Percentiles rank a stretch among this genome's conserved stretches.
phyloP scores from a whole-genome alignment of 2,329 filamentous ascomycete genomes.

The Neopestalotiopsis sp. region DNA sequence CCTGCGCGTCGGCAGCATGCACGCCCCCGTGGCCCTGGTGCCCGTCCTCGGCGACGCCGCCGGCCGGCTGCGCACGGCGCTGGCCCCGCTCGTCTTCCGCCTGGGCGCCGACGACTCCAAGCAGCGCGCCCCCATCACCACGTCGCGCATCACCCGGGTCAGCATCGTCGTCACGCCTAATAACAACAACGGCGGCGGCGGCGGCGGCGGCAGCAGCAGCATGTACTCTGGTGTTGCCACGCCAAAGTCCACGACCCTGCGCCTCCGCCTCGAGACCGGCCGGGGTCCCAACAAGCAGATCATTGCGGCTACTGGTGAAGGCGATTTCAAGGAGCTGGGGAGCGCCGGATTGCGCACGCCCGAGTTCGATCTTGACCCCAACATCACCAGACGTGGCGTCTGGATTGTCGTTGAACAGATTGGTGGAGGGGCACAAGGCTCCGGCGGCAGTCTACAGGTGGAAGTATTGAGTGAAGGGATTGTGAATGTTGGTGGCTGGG shows the following conservation, averaged over 20 bases:
- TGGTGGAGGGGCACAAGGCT: slow-evolving; percentile 47
- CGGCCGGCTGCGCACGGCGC: slow-evolving; percentile 69
- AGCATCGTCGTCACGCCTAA: slow-evolving; percentile 53
- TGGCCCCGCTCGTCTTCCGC: slow-evolving; percentile 59
- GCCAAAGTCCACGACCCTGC: slow-evolving; percentile 53
- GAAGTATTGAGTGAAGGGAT: slow-evolving; percentile 58
- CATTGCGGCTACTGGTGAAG: slow-evolving; percentile 68
- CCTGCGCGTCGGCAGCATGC: slow-evolving; percentile 73
- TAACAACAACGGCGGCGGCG: too few species aligned
- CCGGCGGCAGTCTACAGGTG: slow-evolving; percentile 50
- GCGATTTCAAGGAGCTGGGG: slow-evolving; percentile 74
- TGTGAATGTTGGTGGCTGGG: slow-evolving; percentile 50
- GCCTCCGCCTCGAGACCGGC: slow-evolving; percentile 75
- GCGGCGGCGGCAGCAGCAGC: neutral
- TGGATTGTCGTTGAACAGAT: slow-evolving; percentile 86
- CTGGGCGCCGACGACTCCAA: slow-evolving; percentile 32
- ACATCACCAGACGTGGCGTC: slow-evolving; percentile 62
- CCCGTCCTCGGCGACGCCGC: slow-evolving; percentile 76
- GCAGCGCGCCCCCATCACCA: slow-evolving; percentile 45
- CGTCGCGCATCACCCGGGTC: slow-evolving; percentile 63
- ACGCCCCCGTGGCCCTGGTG: slow-evolving; percentile 55
- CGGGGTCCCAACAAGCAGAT: slow-evolving; percentile 60
- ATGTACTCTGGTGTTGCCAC: slow-evolving; percentile 30
- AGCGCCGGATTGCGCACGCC: slow-evolving; percentile 68
- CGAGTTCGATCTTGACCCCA: slow-evolving; percentile 77